Percentiles rank a stretch among this genome's conserved stretches.
Conservation (phyloP, 202 grass and related monocot genomes). For the Hordeum pubiflorum region DNA sequence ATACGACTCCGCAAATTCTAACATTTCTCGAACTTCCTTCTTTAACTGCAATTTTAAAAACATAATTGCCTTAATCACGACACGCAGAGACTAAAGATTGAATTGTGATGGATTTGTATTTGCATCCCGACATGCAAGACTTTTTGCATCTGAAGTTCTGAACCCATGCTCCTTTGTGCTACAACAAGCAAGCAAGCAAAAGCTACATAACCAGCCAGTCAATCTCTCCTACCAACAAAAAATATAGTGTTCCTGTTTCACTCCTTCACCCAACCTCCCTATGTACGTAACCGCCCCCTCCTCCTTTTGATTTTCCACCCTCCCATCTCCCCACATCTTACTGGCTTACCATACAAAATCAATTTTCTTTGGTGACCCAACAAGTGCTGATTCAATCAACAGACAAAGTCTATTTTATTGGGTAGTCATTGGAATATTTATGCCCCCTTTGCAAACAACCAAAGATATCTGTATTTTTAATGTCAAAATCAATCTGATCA, state of each 20-base stretch:
- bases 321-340: too few relatives aligned
- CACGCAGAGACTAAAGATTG: neutral
- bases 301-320: too few relatives aligned
- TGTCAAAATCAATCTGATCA: neutral
- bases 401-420: too few relatives aligned
- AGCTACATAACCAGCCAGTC: neutral
- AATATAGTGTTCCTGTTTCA: too few relatives aligned
- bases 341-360: too few relatives aligned
- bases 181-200: neutral
- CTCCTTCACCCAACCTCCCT: too few relatives aligned
- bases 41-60: constrained; percentile 57
- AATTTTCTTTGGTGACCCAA: too few relatives aligned
- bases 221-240: neutral
- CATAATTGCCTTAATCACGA: neutral
- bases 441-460: too few relatives aligned
- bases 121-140: neutral
- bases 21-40: constrained; percentile 68
- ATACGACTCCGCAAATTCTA: constrained; percentile 54
- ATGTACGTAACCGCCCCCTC: too few relatives aligned
- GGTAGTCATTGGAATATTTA: too few relatives aligned
- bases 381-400: too few relatives aligned
- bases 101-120: neutral
- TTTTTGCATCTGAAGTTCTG: neutral
- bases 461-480: neutral
- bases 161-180: neutral